These are phyloP conservation scores for Malassezia sp. DNA, from an alignment of 1,284 basidiomycete genomes.

Conservation along the genomic window DNA sequence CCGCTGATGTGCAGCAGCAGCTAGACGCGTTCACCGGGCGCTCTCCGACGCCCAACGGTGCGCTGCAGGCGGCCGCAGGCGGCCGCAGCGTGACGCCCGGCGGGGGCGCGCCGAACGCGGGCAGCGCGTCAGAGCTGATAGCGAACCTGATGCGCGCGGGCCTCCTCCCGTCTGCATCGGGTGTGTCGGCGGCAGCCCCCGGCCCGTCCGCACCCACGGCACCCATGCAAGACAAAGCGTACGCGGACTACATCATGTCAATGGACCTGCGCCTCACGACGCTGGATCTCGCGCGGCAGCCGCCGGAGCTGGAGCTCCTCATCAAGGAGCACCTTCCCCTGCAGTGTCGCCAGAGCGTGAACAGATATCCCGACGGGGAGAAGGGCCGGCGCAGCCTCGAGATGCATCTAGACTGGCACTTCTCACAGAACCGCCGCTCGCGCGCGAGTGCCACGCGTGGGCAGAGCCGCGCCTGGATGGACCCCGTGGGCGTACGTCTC, in stretches of 20 bases:
- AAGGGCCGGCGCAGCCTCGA: constrained; percentile 68
- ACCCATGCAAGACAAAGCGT: constrained; percentile 50
- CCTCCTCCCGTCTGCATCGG: constrained; percentile 21
- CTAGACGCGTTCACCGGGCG: constrained; percentile 52
- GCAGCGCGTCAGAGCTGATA: constrained; percentile 28
- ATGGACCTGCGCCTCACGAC: constrained; percentile 61
- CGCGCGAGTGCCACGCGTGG: constrained; percentile 73
- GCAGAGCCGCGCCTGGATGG: constrained; percentile 82
- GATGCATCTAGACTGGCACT: constrained; percentile 92
- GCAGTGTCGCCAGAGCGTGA: constrained; percentile 87
- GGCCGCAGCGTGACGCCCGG: constrained; percentile 1
- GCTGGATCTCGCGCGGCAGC: constrained; percentile 64
- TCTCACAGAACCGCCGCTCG: constrained; percentile 80
- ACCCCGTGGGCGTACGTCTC: constrained; percentile 66
- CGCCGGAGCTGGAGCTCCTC: constrained; percentile 41
- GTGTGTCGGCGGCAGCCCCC: constrained; percentile 17
- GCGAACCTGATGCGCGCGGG: constrained; percentile 38
- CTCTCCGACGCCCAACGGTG: constrained; percentile 20
- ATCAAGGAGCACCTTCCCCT: constrained; percentile 54
- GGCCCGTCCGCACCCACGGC: constrained; percentile 47
- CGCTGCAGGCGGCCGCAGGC: constrained; percentile 37
- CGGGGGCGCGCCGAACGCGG: constrained; percentile 1
- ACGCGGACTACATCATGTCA: constrained; percentile 61
- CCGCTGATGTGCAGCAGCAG: constrained; percentile 66
- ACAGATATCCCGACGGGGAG: constrained; percentile 65